Evolutionary conservation across 176 grass and related monocot species (phyloP), one percentile per base, ranked within the genome.

Genomic region (Tuctoria greenei): DNA sequence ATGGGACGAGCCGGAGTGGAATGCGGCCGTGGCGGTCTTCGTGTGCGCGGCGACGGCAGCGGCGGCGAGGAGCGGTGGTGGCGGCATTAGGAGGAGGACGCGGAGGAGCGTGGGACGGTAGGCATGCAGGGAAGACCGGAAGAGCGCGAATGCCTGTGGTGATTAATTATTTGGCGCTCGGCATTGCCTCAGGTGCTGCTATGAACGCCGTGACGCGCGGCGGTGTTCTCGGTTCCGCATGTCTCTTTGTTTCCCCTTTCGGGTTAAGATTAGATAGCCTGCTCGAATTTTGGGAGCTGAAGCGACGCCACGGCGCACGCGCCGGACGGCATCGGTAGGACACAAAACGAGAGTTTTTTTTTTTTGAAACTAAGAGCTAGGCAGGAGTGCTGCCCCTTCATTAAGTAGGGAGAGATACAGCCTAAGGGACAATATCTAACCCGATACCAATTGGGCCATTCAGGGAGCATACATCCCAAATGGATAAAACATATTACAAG

Each of bases 71-170:
- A n/a, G 77, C 23, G 64, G 77, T 10, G 50, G 62, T 43, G 64
- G 58, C 39, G 13, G 74, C 79, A 87, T 87, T 10, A 39, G 80
- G 42, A 43, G 54, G 45, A 37, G 4, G 62, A 28, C 14, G 46
- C 38, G 39, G 49, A 39, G 40, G 81, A 18, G 36, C 42, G 38
- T 18, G 35, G 11, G 46, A 62, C 39, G 71, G 46, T 57, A 64
- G 76, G 86, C 64, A 21, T 43, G 59, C 71, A 82, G 50, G 57
- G 60, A 73, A 60, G n/a, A n/a, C n/a, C n/a, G n/a, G n/a, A 49
- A 35, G 51, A 41, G 60, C 56, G 70, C 18, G 27, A 43, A 64
- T 23, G 41, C 31, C 5, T 27, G 45, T 49, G 41, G 6, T 44
- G 24, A 26, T 25, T 31, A 20, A 26, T 25, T 31, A 20, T 49